Evolutionary conservation across 2,329 filamentous ascomycete genomes (phyloP).

Genomic region (Neoscytalidium dimidiatum): DNA sequence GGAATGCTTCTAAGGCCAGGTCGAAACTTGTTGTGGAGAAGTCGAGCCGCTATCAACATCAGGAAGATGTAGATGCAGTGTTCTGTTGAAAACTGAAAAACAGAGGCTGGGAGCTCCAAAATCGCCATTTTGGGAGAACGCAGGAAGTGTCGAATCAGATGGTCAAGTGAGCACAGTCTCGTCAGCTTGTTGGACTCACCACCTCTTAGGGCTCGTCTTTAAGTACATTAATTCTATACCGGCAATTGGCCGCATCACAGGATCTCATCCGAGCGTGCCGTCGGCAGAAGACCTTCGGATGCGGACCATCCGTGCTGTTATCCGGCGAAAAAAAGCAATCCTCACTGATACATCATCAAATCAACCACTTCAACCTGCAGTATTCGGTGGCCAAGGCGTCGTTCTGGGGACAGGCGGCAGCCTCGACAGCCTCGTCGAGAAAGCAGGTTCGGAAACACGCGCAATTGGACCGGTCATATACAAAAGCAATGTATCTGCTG

Average conservation of each 20-base stretch:
- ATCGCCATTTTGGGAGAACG: not conserved
- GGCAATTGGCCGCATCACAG: not conserved
- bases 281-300: not conserved
- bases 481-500: not conserved
- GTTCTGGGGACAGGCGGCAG: not conserved
- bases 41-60: not conserved
- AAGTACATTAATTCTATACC: not conserved
- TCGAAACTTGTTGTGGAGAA: constrained; percentile 11
- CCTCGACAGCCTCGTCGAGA: not conserved
- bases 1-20: constrained; percentile 47
- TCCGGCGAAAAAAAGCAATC: not conserved
- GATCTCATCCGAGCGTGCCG: not conserved
- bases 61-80: not conserved
- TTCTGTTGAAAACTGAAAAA: not conserved
- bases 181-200: not conserved
- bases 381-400: not conserved
- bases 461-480: not conserved
- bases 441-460: not conserved
- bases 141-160: not conserved
- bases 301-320: not conserved
- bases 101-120: not conserved
- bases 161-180: not conserved
- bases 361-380: not conserved
- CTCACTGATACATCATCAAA: not conserved
- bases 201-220: not conserved